Base-by-base conservation (phyloP, 345 rosid species). In the Sapria himalayana region DNA sequence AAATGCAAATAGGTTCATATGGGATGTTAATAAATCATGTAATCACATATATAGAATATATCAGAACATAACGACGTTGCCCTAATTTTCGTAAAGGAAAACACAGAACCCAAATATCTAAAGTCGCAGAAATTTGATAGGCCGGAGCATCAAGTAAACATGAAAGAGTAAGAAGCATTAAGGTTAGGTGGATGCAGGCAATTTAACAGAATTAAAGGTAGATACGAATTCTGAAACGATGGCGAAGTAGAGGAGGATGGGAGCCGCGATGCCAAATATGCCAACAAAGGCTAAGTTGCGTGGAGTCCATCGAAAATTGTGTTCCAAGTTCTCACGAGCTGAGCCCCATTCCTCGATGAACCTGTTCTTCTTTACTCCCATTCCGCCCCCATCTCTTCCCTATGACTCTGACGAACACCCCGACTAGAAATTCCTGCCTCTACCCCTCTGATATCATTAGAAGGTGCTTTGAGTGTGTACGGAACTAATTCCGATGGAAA, bases 331-430 rank as follows among this genome's bases (percentile, higher is more conserved):
- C 85, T 89, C 98, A 1, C 98, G 69, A 0, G 68, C 82, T 0
- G 68, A 10, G 60, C 91, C 9, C 94, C 98, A 89, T 0, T 89
- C 98, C 62, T 89, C 98, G 23, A 89, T 76, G 78, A 72, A 82
- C 58, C 25, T 76, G 65, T 89, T 89, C 75, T 76, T 89, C 75
- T 76, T 71, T 4, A 80, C 32, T 43, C 78, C 94, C 98, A 78
- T 89, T 29, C 98, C 94, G 53, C 94, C 96, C 7, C 80, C 85
- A n/a, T n/a, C n/a, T n/a, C n/a, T n/a, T n/a, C n/a, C n/a, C n/a
- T n/a, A n/a, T n/a, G n/a, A n/a, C n/a, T n/a, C n/a, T n/a, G n/a
- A n/a, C n/a, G n/a, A n/a, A n/a, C n/a, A n/a, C n/a, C n/a, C n/a
- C n/a, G n/a, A n/a, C n/a, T n/a, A n/a, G n/a, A n/a, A n/a, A n/a